Evolutionary conservation across 495 filamentous ascomycete species (phyloP), one percentile per base, ranked within the genome.

Genomic region (Achaetomiella virescens): DNA sequence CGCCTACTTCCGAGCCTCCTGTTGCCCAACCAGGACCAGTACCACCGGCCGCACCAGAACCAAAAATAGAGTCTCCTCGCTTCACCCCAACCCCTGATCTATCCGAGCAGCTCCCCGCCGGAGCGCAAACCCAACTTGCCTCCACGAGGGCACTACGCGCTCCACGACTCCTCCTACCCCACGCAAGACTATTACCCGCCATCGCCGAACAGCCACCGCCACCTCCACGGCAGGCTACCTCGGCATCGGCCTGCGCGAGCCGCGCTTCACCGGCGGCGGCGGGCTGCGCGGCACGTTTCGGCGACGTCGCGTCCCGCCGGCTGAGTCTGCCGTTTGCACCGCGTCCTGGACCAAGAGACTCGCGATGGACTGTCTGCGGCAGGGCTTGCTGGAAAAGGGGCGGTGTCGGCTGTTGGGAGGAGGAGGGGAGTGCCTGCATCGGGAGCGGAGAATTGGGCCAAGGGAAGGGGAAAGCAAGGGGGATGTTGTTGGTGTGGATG

Each of bases 141-240:
- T 12, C 42, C 18, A 18, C 45, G 12, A 38, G 21, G 18, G 43
- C 38, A n/a, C 20, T 2, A 2, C 42, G 38, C 17, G 24, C 43
- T 45, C 17, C 24, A 58, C 45, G 18, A 8, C 48, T 31, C 20
- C 44, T 24, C 11, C 24, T 25, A 44, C 36, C 40, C 42, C 25
- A 37, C 22, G 25, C 35, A 51, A 14, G 18, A 35, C 18, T 20
- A 48, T 0, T 3, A 10, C 25, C 46, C 6, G 29, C 46, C 4
- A 21, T 36, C 36, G 46, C 53, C 61, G 61, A 38, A 38, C 18
- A 24, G 18, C 41, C 18, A 43, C 41, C 33, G 49, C 53, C 57
- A 56, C 22, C 70, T 67, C 14, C 68, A 68, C 70, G 29, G 72
- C 73, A 8, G 70, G 72, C 44, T 66, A 71, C 31, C 66, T 77